Conservation (phyloP, 106 monocot genomes). For the Apostasia shenzhenica region DNA sequence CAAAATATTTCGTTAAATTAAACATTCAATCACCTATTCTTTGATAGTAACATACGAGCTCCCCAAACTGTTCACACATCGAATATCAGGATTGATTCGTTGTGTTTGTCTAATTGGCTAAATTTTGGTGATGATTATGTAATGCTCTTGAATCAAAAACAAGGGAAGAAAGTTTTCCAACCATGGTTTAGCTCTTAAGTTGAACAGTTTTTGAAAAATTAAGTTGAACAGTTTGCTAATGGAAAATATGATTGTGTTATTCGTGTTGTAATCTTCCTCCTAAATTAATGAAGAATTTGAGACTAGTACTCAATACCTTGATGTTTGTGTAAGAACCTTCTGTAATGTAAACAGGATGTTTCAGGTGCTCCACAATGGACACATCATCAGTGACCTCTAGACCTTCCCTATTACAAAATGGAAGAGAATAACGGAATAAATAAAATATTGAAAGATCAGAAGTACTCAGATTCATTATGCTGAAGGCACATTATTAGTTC, state of each 20-base stretch:
- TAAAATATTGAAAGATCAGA: too few species aligned
- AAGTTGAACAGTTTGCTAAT: neutral
- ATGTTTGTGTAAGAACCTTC: constrained; percentile 99
- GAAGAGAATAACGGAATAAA: neutral
- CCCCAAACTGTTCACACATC: too few species aligned
- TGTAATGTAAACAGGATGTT: constrained; percentile 91
- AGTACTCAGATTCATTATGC: too few species aligned
- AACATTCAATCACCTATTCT: too few species aligned
- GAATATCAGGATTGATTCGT: too few species aligned
- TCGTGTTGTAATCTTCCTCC: neutral
- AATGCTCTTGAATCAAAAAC: too few species aligned
- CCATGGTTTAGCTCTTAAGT: neutral
- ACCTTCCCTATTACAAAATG: constrained; percentile 41
- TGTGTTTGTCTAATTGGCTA: too few species aligned
- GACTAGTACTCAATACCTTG: constrained; percentile 39
- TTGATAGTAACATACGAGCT: too few species aligned
- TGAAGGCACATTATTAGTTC: too few species aligned
- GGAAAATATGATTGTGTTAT: neutral
- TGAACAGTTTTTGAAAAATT: neutral
- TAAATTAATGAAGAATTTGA: neutral
- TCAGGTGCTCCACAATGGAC: constrained; percentile 95
- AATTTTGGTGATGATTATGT: too few species aligned
- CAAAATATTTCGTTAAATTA: too few species aligned
- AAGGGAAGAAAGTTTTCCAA: neutral
- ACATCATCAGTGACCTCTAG: constrained; percentile 99